Conservation (phyloP, 805 yeast genomes). For the Myxozyma monticola region DNA sequence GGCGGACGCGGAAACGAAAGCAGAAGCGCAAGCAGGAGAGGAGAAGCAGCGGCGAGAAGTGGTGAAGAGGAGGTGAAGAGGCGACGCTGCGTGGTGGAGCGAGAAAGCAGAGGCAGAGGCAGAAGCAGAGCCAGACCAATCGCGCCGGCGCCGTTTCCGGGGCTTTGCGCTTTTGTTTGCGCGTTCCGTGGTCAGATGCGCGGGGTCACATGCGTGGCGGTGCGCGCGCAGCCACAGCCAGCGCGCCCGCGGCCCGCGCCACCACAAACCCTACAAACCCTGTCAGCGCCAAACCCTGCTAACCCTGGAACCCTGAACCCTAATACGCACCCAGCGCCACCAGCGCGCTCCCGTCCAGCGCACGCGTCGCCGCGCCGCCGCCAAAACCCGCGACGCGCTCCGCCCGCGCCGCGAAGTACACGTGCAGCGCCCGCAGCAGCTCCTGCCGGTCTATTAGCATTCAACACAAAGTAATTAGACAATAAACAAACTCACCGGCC, state of each 20-base stretch:
- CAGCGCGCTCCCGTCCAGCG: conserved; percentile 5
- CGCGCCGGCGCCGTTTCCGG: conserved; percentile 12
- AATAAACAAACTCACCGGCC: too few species aligned
- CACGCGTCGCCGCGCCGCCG: neutral
- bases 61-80: conserved; percentile 1
- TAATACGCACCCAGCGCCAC: conserved; percentile 4
- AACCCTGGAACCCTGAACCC: too few species aligned
- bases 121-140: neutral
- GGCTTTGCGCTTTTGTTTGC: too few species aligned
- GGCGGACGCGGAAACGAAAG: neutral
- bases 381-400: neutral
- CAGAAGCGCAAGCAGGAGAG: neutral
- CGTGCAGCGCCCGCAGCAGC: neutral
- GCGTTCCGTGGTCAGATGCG: conserved; percentile 11
- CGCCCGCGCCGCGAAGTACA: neutral
- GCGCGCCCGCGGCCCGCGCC: too few species aligned
- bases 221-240: too few species aligned
- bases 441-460: neutral
- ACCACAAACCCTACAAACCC: too few species aligned
- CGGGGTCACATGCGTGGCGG: conserved; percentile 12
- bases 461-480: too few species aligned
- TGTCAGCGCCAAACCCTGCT: too few species aligned
- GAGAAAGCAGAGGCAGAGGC: neutral
- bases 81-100: neutral
- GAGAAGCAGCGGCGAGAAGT: neutral